Evolutionary conservation across 768 basidiomycete genomes (phyloP).

Genomic region (Panaeolus papilionaceus): DNA sequence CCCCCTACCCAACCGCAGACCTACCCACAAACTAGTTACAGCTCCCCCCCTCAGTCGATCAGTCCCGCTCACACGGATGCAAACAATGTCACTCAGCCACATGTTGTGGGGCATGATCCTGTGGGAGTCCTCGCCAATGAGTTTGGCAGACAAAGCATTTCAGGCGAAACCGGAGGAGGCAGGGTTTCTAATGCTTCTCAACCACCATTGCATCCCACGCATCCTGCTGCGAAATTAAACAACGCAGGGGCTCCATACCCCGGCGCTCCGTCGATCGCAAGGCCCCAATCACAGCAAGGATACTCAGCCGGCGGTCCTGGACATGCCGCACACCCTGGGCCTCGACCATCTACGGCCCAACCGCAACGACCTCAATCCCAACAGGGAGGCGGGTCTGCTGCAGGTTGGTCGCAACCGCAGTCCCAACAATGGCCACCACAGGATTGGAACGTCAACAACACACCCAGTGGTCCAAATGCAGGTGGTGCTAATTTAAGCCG

Average conservation of each 20-base stretch:
- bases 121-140: slow-evolving; percentile 41
- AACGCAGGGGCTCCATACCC: slow-evolving; percentile 12
- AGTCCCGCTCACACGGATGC: neutral
- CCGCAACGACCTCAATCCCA: slow-evolving; percentile 19
- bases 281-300: slow-evolving; percentile 25
- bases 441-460: slow-evolving; percentile 42
- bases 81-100: slow-evolving; percentile 10
- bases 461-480: slow-evolving; percentile 23
- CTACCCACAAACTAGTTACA: slow-evolving; percentile 2
- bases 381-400: slow-evolving; percentile 18
- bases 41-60: neutral
- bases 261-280: slow-evolving; percentile 14
- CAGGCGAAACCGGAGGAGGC: slow-evolving; percentile 24
- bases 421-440: slow-evolving; percentile 47
- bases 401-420: slow-evolving; percentile 27
- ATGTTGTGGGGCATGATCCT: slow-evolving; percentile 29
- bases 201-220: slow-evolving; percentile 43
- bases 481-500: slow-evolving; percentile 41
- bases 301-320: slow-evolving; percentile 15
- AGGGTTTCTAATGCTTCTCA: slow-evolving; percentile 27
- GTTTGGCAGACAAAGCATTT: slow-evolving; percentile 45
- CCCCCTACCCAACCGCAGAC: neutral
- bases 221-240: slow-evolving; percentile 28
- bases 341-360: slow-evolving; percentile 12
- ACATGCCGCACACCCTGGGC: slow-evolving; percentile 14